Percentiles rank a stretch among this genome's conserved stretches.
These are phyloP conservation scores for Spathaspora boniae DNA, from an alignment of 805 yeast genomes.

Conservation along the genomic window DNA sequence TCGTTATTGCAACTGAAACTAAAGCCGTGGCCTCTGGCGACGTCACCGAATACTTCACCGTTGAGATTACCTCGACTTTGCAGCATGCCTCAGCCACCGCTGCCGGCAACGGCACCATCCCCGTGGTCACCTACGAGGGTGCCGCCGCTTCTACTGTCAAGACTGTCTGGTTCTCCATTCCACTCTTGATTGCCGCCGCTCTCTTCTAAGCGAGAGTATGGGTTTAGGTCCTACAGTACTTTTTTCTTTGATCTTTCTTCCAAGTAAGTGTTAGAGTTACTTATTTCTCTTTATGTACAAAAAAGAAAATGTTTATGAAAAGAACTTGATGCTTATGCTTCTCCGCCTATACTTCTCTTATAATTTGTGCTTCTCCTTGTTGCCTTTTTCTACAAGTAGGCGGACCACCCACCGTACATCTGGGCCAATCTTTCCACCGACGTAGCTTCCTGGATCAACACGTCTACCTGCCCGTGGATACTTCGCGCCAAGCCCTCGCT, in stretches of 20 bases:
- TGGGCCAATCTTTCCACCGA: slow-evolving; percentile 65
- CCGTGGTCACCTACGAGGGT: slow-evolving; percentile 8
- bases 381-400: slow-evolving; percentile 27
- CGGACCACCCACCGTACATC: slow-evolving; percentile 93
- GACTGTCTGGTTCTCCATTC: slow-evolving; percentile 7
- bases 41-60: slow-evolving; percentile 4
- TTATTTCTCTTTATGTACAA: slow-evolving; percentile 3
- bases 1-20: slow-evolving; percentile 4
- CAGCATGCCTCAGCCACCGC: slow-evolving; percentile 4
- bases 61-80: slow-evolving; percentile 7
- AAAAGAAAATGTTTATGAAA: no score
- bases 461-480: slow-evolving; percentile 89
- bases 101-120: slow-evolving; percentile 1
- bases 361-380: slow-evolving; percentile 2
- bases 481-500: slow-evolving; percentile 84
- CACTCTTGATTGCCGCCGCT: slow-evolving; percentile 8
- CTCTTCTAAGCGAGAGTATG: no score
- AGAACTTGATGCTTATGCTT: no score
- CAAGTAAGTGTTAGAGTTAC: no score
- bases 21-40: slow-evolving; percentile 6
- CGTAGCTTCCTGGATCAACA: slow-evolving; percentile 77
- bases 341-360: no score
- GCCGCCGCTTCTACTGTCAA: slow-evolving; percentile 6
- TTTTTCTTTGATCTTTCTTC: no score
- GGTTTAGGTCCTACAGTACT: no score